Evolutionary conservation across 371 early-diverging fungal genomes (phyloP), one percentile per base, ranked within the genome.

Genomic region (Polyrhizophydium stewartii): DNA sequence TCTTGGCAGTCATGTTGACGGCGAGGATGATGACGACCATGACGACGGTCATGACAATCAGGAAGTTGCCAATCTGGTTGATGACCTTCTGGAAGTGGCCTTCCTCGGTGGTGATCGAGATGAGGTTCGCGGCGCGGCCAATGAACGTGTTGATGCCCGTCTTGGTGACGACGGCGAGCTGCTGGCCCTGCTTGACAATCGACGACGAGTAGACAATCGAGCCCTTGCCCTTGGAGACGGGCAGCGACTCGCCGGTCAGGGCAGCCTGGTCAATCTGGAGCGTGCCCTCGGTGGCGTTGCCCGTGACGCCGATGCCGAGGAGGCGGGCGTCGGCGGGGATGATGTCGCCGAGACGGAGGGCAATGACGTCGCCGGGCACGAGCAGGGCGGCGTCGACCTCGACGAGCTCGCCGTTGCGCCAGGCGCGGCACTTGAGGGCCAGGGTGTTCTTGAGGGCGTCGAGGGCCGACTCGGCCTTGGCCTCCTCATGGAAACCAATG

Each of bases 211-310:
- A 94, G 32, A 89, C 86, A 33, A 89, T 86, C 65, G 86, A 84
- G 46, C 87, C 90, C 69, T 87, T 87, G 59, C 80, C 84, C 76
- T 93, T 93, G 59, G 81, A 75, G 28, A 93, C 90, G 21, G 93
- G 91, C 22, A 94, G 76, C 10, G 92, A 91, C 79, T 98, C 98
- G 27, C 87, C 98, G 3, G 97, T 97, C 10, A 98, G 78, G 6
- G 95, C 92, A 51, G 96, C 89, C 76, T 98, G 96, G 76, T 98
- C 98, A 57, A 97, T 87, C 63, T 88, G 85, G 27, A 96, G 77
- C 58, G 86, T 78, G 33, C 82, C 85, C 56, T 89, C 92, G 21
- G 88, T 81, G 9, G 76, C 80, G 63, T 88, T 90, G 50, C 93
- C 93, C 21, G 87, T 88, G 37, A 86, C 88, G 60, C 86, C 89